Evolutionary conservation across 2,329 filamentous ascomycete genomes (phyloP), one percentile per base, ranked within the genome.

Genomic region (Aspergillus intermedius): DNA sequence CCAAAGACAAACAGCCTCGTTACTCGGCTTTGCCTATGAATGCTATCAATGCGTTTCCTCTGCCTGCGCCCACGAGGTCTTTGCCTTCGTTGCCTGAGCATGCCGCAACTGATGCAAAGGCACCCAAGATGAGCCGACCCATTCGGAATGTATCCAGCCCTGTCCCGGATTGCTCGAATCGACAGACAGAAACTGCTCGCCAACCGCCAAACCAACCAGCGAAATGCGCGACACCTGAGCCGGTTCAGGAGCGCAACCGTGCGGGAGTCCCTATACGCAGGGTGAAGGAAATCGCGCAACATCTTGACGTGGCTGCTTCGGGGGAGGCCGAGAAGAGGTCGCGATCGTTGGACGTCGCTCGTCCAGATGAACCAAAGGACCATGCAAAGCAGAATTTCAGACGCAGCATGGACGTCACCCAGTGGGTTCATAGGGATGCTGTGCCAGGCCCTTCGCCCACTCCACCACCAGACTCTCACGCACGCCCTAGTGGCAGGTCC

Each of bases 61-160:
- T 66, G 17, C 67, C 67, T 13, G 65, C 66, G 28, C 67, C 67
- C 10, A 63, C 56, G 22, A 59, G 54, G 28, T 65, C 67, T 25
- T 47, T 70, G 4, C 67, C 67, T 44, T 62, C 61, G 4, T 48
- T 69, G 7, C 67, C 67, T 8, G 53, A n/a, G 34, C 2, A 13
- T 35, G n/a, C 5, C 15, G 6, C 13, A 17, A 3, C 13, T 35
- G 34, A 35, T 17, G 13, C 13, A 35, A 35, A 35, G 34, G 15
- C n/a, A 35, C 42, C 21, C 21, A 25, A 15, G 21, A 32, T 12
- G 13, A 13, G 42, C 15, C 23, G 23, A 5, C 34, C n/a, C 3
- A n/a, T 17, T 5, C 34, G n/a, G n/a, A 37, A 28, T 25, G 15
- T n/a, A 15, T 19, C 17, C 25, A 30, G 25, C 10, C 25, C 25